These are phyloP conservation scores for Cryomyces antarcticus DNA, from an alignment of 495 filamentous ascomycete species.

Conservation along the genomic window DNA sequence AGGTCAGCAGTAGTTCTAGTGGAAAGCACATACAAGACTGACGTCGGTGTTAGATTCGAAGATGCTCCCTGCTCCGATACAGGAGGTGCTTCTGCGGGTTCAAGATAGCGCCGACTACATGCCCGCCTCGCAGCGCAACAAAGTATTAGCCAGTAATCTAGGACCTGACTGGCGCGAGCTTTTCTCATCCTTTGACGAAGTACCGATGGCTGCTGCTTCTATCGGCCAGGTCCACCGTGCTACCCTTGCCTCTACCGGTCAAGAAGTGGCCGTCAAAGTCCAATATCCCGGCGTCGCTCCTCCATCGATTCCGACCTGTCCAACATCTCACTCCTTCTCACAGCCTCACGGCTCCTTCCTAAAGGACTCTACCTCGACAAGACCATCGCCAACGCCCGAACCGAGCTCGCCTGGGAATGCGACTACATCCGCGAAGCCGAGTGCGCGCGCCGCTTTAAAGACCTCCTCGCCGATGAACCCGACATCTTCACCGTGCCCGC, in stretches of 20 bases:
- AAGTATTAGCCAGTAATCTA: slow-evolving; percentile 57
- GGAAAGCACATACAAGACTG: background rate
- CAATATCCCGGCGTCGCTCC: slow-evolving; percentile 95
- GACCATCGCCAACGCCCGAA: slow-evolving; percentile 91
- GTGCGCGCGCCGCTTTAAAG: slow-evolving; percentile 50
- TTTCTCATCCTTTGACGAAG: slow-evolving; percentile 68
- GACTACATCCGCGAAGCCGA: slow-evolving; percentile 81
- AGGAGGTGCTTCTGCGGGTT: slow-evolving; percentile 75
- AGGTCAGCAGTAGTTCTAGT: slow-evolving; percentile 22
- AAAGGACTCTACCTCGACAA: slow-evolving; percentile 88
- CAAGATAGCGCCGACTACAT: slow-evolving; percentile 98
- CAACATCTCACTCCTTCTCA: slow-evolving; percentile 77
- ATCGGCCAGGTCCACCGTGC: slow-evolving; percentile 93
- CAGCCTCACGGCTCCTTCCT: slow-evolving; percentile 70
- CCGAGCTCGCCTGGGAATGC: slow-evolving; percentile 89
- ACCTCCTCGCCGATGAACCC: slow-evolving; percentile 46
- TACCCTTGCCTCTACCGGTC: slow-evolving; percentile 49
- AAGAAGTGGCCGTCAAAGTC: slow-evolving; percentile 78
- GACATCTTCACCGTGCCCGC: slow-evolving; percentile 60
- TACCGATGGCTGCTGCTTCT: slow-evolving; percentile 88
- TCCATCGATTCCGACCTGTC: slow-evolving; percentile 90
- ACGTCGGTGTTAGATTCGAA: slow-evolving; percentile 46
- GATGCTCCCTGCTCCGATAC: slow-evolving; percentile 70
- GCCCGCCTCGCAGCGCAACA: slow-evolving; percentile 77
- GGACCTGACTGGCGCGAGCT: slow-evolving; percentile 72